Evolutionary conservation across 2,329 filamentous ascomycete species (phyloP).

Genomic region (Penicillium paneum): DNA sequence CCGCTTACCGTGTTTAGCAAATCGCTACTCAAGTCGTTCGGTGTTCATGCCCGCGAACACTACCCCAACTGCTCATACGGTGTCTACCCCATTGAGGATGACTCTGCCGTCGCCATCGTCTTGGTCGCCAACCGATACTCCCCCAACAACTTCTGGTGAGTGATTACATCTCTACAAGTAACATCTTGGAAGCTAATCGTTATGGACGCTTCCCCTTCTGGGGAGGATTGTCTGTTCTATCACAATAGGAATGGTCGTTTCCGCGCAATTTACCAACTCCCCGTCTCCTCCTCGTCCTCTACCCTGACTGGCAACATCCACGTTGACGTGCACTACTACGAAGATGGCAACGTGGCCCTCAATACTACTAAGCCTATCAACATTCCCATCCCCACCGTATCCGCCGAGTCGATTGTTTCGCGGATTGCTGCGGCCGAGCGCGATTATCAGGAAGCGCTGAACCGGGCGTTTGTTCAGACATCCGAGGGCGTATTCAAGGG

Average conservation of each 20-base stretch:
- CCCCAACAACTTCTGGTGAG: slow-evolving; percentile 92
- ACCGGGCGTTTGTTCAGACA: slow-evolving; percentile 79
- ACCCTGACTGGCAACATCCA: slow-evolving; percentile 75
- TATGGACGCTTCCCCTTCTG: not conserved
- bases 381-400: slow-evolving; percentile 58
- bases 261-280: slow-evolving; percentile 81
- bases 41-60: slow-evolving; percentile 78
- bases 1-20: slow-evolving; percentile 56
- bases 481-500: slow-evolving; percentile 96
- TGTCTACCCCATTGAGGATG: slow-evolving; percentile 74
- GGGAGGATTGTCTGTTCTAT: not conserved
- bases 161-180: not conserved
- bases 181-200: not conserved
- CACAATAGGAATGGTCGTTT: slow-evolving; percentile 81
- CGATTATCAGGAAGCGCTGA: slow-evolving; percentile 94
- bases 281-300: slow-evolving; percentile 58
- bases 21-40: slow-evolving; percentile 75
- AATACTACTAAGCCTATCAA: slow-evolving; percentile 78
- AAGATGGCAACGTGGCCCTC: slow-evolving; percentile 94
- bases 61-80: slow-evolving; percentile 78
- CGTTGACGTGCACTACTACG: slow-evolving; percentile 98
- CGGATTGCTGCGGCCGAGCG: slow-evolving; percentile 79
- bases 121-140: slow-evolving; percentile 96
- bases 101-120: slow-evolving; percentile 72
- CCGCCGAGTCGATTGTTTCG: slow-evolving; percentile 68